These are phyloP conservation scores for Aspergillus sp. DNA, from an alignment of 2,329 filamentous ascomycete genomes.

Conservation along the genomic window DNA sequence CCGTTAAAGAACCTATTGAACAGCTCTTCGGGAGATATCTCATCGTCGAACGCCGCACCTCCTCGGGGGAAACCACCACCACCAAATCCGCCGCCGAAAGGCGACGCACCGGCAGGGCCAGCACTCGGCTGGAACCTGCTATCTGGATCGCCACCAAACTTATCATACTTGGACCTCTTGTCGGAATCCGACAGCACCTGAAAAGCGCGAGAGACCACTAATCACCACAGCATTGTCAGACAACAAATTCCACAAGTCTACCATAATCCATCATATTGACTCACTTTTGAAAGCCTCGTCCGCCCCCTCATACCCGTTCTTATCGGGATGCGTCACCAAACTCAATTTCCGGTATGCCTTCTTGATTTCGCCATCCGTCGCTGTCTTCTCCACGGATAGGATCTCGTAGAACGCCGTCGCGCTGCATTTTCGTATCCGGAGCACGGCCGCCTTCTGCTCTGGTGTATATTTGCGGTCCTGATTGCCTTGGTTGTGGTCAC, in stretches of 20 bases:
- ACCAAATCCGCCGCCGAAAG: constrained; percentile 47
- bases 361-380: constrained; percentile 83
- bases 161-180: constrained; percentile 85
- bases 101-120: constrained; percentile 40
- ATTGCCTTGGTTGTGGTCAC: constrained; percentile 52
- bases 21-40: constrained; percentile 94
- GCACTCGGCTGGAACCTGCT: constrained; percentile 68
- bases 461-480: constrained; percentile 68
- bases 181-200: constrained; percentile 90
- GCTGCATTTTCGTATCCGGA: constrained; percentile 81
- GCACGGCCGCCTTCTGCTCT: constrained; percentile 88
- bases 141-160: constrained; percentile 89
- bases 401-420: constrained; percentile 96
- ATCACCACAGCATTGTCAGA: constrained; percentile 31
- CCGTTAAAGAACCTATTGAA: constrained; percentile 96
- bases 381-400: constrained; percentile 68
- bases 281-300: constrained; percentile 95
- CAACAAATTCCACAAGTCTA: constrained; percentile 35
- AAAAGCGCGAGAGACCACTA: constrained; percentile 88
- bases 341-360: constrained; percentile 96
- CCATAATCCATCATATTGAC: constrained; percentile 25
- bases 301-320: constrained; percentile 93
- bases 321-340: constrained; percentile 94
- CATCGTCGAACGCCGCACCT: constrained; percentile 75
- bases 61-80: constrained; percentile 53